phyloP scores from a whole-genome alignment of 306 rosid genomes.

The Cucurbita argyrosperma region DNA sequence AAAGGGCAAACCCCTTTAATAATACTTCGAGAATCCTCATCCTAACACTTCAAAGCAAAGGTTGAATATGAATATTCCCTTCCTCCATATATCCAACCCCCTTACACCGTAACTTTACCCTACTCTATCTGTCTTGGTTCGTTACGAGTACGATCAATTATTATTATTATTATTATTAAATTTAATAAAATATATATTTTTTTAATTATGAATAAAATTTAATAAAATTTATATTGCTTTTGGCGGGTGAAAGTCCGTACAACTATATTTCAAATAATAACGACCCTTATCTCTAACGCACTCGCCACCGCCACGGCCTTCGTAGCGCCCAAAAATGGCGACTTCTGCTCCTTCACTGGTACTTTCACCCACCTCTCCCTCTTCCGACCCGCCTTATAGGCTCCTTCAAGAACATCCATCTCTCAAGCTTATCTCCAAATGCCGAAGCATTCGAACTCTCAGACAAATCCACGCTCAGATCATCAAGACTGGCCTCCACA shows the following conservation, averaged over 20 bases:
- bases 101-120: neutral
- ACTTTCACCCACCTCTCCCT: slow-evolving; percentile 17
- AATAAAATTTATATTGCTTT: too few relatives aligned
- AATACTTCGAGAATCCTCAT: slow-evolving; percentile 50
- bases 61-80: neutral
- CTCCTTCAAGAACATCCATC: slow-evolving; percentile 40
- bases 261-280: slow-evolving; percentile 1
- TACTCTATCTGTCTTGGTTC: neutral
- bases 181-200: too few relatives aligned
- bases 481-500: slow-evolving; percentile 61
- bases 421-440: slow-evolving; percentile 37
- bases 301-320: neutral
- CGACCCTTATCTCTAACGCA: neutral
- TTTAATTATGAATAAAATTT: too few relatives aligned
- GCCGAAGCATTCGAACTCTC: slow-evolving; percentile 28
- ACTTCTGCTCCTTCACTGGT: slow-evolving; percentile 8
- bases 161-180: neutral
- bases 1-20: slow-evolving; percentile 29
- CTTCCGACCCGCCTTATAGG: slow-evolving; percentile 45
- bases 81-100: neutral
- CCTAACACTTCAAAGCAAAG: slow-evolving; percentile 11
- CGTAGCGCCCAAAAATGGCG: slow-evolving; percentile 16
- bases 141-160: neutral
- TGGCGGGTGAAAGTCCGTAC: slow-evolving; percentile 1
- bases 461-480: slow-evolving; percentile 49